Evolutionary conservation across 805 yeast genomes (phyloP).

Genomic region (Allodekkera sacchari): DNA sequence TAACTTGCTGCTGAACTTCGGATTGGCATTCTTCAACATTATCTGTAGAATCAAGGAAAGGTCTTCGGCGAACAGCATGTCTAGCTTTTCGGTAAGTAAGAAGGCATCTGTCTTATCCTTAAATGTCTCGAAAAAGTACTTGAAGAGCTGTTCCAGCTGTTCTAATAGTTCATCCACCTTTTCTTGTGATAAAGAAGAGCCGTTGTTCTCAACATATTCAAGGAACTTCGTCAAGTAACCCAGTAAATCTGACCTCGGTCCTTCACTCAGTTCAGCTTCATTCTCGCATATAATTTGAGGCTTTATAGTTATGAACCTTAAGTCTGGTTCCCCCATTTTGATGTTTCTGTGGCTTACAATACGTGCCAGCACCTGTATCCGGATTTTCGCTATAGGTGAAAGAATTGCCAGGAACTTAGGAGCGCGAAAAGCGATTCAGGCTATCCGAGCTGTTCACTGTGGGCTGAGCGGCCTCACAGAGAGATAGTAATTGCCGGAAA

Average conservation of each 20-base stretch:
- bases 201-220: neutral
- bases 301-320: too few relatives aligned
- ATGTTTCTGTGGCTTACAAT: too few relatives aligned
- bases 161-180: neutral
- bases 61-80: conserved; percentile 17
- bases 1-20: conserved; percentile 23
- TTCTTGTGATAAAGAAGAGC: too few relatives aligned
- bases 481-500: too few relatives aligned
- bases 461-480: too few relatives aligned
- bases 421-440: too few relatives aligned
- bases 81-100: conserved; percentile 17
- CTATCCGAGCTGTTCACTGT: too few relatives aligned
- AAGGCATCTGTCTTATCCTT: conserved; percentile 8
- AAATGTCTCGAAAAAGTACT: neutral
- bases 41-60: conserved; percentile 14
- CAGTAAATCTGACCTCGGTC: conserved; percentile 1
- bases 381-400: too few relatives aligned
- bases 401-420: too few relatives aligned
- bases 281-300: conserved; percentile 3
- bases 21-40: conserved; percentile 24
- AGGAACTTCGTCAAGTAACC: conserved; percentile 4
- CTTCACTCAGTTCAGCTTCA: conserved; percentile 2
- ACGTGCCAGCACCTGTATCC: too few relatives aligned
- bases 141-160: neutral
- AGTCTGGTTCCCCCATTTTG: too few relatives aligned